These are phyloP conservation scores for Cicer cuneatum DNA, from an alignment of 306 rosid species.

Conservation along the genomic window DNA sequence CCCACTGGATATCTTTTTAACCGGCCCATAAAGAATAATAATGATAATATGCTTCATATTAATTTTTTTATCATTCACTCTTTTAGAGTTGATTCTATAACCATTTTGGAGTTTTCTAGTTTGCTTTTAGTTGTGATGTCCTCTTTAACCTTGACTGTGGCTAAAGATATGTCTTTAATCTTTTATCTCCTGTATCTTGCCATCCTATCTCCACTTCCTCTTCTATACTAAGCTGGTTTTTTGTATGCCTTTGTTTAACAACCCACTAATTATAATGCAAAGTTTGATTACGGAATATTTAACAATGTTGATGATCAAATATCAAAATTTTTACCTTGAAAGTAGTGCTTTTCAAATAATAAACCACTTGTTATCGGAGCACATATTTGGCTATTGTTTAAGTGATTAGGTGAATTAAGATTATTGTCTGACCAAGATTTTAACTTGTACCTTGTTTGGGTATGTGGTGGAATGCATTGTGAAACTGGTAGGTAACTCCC, in stretches of 20 bases:
- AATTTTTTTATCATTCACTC: background rate
- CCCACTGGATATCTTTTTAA: background rate
- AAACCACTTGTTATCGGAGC: background rate
- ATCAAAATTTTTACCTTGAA: background rate
- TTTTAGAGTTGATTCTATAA: slow-evolving; percentile 15
- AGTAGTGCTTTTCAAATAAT: slow-evolving; percentile 15
- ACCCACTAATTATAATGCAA: slow-evolving; percentile 17
- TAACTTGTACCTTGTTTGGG: slow-evolving; percentile 4
- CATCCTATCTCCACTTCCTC: slow-evolving; percentile 15
- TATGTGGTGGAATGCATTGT: background rate
- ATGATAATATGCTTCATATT: slow-evolving; percentile 15
- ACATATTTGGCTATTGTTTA: slow-evolving; percentile 13
- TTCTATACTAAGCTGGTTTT: slow-evolving; percentile 1
- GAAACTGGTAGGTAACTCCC: slow-evolving; percentile 1
- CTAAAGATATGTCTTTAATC: background rate
- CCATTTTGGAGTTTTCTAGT: slow-evolving; percentile 19
- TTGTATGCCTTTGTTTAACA: slow-evolving; percentile 28
- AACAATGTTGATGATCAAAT: background rate
- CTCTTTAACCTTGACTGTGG: slow-evolving; percentile 11
- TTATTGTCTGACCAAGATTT: slow-evolving; percentile 18
- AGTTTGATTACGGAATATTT: slow-evolving; percentile 32
- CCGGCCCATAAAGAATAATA: background rate
- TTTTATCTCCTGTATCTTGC: background rate
- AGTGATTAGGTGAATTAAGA: slow-evolving; percentile 19
- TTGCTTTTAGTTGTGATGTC: slow-evolving; percentile 16